A percentile compares a stretch with the other conserved stretches of the same genome.
Conservation (phyloP, 495 filamentous ascomycete genomes). For the Penicillium manginii region DNA sequence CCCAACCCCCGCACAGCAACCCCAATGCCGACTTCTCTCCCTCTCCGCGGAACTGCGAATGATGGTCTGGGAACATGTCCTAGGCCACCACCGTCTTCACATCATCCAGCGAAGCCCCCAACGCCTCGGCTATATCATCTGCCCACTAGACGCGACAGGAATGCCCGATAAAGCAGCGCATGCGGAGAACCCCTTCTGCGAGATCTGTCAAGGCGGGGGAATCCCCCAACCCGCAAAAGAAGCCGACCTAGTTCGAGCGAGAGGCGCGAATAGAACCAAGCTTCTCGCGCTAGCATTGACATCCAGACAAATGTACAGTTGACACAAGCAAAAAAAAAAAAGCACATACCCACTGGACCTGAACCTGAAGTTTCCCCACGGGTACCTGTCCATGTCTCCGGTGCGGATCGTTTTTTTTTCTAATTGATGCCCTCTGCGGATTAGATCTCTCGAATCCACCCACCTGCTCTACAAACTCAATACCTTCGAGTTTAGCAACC, state of each 20-base stretch:
- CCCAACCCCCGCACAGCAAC: slow-evolving; percentile 20
- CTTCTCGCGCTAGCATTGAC: slow-evolving; percentile 28
- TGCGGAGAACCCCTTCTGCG: slow-evolving; percentile 27
- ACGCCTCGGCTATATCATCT: slow-evolving; percentile 45
- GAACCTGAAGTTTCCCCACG: not conserved
- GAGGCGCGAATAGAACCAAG: not conserved
- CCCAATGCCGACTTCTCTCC: slow-evolving; percentile 40
- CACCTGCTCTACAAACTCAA: slow-evolving; percentile 43
- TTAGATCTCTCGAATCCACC: slow-evolving; percentile 46
- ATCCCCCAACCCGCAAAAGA: slow-evolving; percentile 29
- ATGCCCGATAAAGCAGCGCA: not conserved
- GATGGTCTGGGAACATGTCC: slow-evolving; percentile 49
- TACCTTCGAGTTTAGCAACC: slow-evolving; percentile 51
- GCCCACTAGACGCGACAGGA: slow-evolving; percentile 17
- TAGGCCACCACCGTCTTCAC: slow-evolving; percentile 41
- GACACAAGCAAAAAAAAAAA: not conserved
- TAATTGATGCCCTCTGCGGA: not conserved
- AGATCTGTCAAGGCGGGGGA: slow-evolving; percentile 43
- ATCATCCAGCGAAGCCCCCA: slow-evolving; percentile 42
- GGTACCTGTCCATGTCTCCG: not conserved
- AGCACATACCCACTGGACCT: not conserved
- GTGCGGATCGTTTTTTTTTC: not conserved
- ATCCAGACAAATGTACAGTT: slow-evolving; percentile 32
- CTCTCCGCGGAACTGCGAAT: slow-evolving; percentile 50
- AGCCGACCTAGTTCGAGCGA: slow-evolving; percentile 6